Base-by-base conservation (phyloP, 352 stramenopile species). In the Lagenidium sp. region DNA sequence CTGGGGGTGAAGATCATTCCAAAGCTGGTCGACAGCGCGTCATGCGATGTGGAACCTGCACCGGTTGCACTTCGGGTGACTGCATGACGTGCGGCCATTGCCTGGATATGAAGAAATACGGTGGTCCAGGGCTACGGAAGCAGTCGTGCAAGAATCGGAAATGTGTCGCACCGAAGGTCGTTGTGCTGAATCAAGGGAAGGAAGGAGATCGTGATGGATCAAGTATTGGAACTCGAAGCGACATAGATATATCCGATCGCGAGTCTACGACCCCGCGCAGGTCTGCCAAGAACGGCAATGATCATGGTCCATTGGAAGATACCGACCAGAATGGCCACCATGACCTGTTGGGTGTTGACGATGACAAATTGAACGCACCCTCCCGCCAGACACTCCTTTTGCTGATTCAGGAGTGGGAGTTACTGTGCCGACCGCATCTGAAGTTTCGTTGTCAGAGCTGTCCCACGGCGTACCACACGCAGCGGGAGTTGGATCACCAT, bases 51-150 rank as follows among this genome's bases (percentile, higher is more conserved):
- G 75, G 77, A 1, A 76, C 85, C 19, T 92, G 80, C 34, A 50
- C 64, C 16, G 80, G 80, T 4, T 92, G 80, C 22, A 65, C 60
- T 6, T 72, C 80, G 20, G 57, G 67, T 13, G 79, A 91, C 38
- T 91, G 79, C 47, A 60, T 85, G 57, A 84, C 81, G 38, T 91
- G 79, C 46, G 68, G 64, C 26, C 68, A 89, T 41, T 91, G 79
- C 35, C 55, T 73, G 41, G 79, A 91, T 36, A 91, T 87, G 79
- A 87, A 87, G 55, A 91, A 91, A 39, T 86, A 89, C 31, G 79
- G 79, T 46, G 79, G 79, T 18, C 79, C 76, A 22, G 79, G 79
- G 44, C 56, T 85, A 22, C 64, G 79, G 21, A 91, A 91, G 38
- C 79, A 89, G 56, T 88, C 76, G 20, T 91, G 79, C 56, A 88